These are phyloP conservation scores for Monilinia aucupariae DNA, from an alignment of 2,329 filamentous ascomycete genomes.

Conservation along the genomic window DNA sequence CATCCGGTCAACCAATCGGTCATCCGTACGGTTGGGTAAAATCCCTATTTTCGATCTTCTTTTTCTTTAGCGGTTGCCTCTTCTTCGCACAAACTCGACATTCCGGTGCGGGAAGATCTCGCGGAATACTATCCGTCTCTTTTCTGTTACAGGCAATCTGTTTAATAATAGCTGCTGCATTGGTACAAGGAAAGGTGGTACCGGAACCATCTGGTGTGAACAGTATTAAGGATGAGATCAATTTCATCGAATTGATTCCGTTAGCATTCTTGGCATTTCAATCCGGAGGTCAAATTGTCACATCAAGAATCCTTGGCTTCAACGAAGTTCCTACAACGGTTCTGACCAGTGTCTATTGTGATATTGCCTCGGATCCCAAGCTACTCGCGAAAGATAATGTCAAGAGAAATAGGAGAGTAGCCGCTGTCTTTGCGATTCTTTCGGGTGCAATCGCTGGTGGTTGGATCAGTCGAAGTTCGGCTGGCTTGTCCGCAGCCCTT, in stretches of 20 bases:
- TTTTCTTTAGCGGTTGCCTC: constrained; percentile 51
- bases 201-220: constrained; percentile 39
- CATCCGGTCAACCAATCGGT: constrained; percentile 45
- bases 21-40: constrained; percentile 50
- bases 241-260: constrained; percentile 42
- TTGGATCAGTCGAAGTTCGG: constrained; percentile 46
- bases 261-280: constrained; percentile 58
- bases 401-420: constrained; percentile 48
- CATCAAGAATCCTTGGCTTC: constrained; percentile 63
- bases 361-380: constrained; percentile 63
- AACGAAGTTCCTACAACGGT: constrained; percentile 72
- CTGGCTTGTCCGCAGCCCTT: constrained; percentile 47
- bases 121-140: constrained; percentile 42
- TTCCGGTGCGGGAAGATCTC: constrained; percentile 30
- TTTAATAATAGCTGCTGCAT: constrained; percentile 48
- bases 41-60: constrained; percentile 47
- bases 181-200: constrained; percentile 45
- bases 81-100: constrained; percentile 38
- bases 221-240: constrained; percentile 29
- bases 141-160: constrained; percentile 49
- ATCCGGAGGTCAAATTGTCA: constrained; percentile 72
- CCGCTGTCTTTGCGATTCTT: constrained; percentile 47
- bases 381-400: constrained; percentile 44
- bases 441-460: constrained; percentile 51
- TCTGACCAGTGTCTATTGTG: constrained; percentile 75